These are phyloP conservation scores for Tetraselmis striata DNA, from an alignment of 139 green algal species.

Conservation along the genomic window DNA sequence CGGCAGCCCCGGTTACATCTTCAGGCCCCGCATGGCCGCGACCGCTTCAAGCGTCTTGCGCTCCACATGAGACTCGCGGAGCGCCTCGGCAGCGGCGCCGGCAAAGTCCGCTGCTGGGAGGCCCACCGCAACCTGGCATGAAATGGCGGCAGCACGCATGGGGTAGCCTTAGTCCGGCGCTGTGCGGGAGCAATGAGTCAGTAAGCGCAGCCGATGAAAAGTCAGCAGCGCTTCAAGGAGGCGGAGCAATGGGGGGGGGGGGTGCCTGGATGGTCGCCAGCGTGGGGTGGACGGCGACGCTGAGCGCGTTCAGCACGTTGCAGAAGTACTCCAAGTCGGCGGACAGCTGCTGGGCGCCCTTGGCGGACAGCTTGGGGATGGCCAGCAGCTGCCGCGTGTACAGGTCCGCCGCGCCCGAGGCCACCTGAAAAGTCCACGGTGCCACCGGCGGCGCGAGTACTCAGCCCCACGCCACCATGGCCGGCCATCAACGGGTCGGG, in stretches of 20 bases:
- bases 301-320: constrained; percentile 84
- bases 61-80: neutral
- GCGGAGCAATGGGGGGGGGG: neutral
- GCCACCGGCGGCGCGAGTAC: too few relatives aligned
- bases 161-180: neutral
- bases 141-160: neutral
- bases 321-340: constrained; percentile 91
- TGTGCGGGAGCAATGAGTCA: neutral
- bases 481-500: too few relatives aligned
- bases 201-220: neutral
- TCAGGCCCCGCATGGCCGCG: neutral
- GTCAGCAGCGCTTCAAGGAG: neutral
- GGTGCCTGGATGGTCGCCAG: constrained; percentile 60
- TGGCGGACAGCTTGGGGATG: constrained; percentile 34
- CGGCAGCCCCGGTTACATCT: too few relatives aligned
- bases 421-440: too few relatives aligned
- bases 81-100: neutral
- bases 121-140: neutral
- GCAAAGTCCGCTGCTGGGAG: neutral
- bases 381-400: constrained; percentile 41
- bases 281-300: constrained; percentile 47
- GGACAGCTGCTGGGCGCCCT: constrained; percentile 71
- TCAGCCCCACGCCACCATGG: too few relatives aligned
- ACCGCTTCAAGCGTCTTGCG: neutral
- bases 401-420: constrained; percentile 26